These are phyloP conservation scores for Psilocybe subaeruginosa DNA, from an alignment of 768 basidiomycete genomes.

Conservation along the genomic window DNA sequence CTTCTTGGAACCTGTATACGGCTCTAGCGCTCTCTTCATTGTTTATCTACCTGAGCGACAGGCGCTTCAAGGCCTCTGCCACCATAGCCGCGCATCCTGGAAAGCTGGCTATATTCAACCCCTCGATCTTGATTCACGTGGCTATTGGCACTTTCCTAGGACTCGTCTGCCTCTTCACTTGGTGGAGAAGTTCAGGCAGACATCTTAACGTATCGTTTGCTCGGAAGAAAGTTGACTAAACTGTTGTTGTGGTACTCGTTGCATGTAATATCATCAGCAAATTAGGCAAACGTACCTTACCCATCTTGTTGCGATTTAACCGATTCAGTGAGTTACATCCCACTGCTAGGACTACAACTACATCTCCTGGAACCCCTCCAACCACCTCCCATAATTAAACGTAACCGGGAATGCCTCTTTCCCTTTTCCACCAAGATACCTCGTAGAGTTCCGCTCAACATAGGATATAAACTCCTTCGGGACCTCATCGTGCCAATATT, in stretches of 20 bases:
- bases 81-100: slow-evolving; percentile 23
- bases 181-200: slow-evolving; percentile 31
- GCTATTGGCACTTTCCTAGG: slow-evolving; percentile 33
- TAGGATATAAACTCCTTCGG: slow-evolving; percentile 48
- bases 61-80: slow-evolving; percentile 21
- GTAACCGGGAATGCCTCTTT: slow-evolving; percentile 64
- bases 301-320: too few relatives aligned
- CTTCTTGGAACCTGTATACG: slow-evolving; percentile 24
- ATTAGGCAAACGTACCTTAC: too few relatives aligned
- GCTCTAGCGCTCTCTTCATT: slow-evolving; percentile 26
- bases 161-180: slow-evolving; percentile 27
- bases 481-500: slow-evolving; percentile 39
- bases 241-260: too few relatives aligned
- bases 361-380: slow-evolving; percentile 26
- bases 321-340: too few relatives aligned
- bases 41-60: slow-evolving; percentile 30
- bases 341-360: too few relatives aligned
- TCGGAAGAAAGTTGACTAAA: not conserved
- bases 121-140: slow-evolving; percentile 34
- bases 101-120: slow-evolving; percentile 26
- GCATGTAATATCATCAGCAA: too few relatives aligned
- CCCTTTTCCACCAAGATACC: slow-evolving; percentile 73
- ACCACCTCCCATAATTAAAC: slow-evolving; percentile 48
- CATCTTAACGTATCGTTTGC: not conserved
- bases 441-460: slow-evolving; percentile 38